Percentiles rank a stretch among this genome's conserved stretches.
Conservation (phyloP, 78 protist genomes). For the Polysphondylium violaceum region DNA sequence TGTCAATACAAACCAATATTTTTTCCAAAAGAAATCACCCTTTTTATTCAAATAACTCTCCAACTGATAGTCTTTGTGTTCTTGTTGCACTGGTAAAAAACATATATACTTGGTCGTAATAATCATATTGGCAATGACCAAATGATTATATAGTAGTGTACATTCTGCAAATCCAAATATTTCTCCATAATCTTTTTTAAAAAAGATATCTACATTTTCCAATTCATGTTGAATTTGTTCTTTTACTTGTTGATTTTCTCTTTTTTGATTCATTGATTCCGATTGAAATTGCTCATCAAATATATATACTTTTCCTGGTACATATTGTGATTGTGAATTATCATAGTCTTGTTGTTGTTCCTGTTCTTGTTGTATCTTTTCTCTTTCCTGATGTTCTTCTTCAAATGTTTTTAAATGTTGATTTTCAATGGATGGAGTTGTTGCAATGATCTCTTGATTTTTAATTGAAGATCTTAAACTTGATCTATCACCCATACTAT, state of each 20-base stretch:
- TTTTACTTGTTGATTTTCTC: background rate
- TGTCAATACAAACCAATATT: constrained; percentile 53
- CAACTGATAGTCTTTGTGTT: background rate
- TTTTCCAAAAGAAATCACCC: constrained; percentile 71
- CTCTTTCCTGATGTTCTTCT: too few species aligned
- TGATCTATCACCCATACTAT: too few species aligned
- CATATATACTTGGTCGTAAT: constrained; percentile 19
- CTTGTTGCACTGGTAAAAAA: constrained; percentile 47
- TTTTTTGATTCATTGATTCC: constrained; percentile 2
- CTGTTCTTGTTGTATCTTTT: constrained; percentile 25
- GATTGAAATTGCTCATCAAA: constrained; percentile 1
- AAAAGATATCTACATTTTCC: background rate
- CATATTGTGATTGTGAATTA: background rate
- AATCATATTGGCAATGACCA: constrained; percentile 23
- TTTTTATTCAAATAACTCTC: constrained; percentile 61
- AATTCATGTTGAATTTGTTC: background rate
- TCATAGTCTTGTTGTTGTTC: constrained; percentile 8
- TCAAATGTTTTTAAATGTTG: too few species aligned
- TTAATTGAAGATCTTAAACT: too few species aligned
- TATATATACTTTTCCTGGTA: constrained; percentile 24
- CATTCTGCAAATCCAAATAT: constrained; percentile 47
- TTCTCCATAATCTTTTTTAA: background rate
- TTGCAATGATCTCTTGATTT: too few species aligned
- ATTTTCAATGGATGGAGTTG: too few species aligned
- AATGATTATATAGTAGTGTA: constrained; percentile 42